Evolutionary conservation across 495 filamentous ascomycete genomes (phyloP), one percentile per base, ranked within the genome.

Genomic region (Daldinia grandis): DNA sequence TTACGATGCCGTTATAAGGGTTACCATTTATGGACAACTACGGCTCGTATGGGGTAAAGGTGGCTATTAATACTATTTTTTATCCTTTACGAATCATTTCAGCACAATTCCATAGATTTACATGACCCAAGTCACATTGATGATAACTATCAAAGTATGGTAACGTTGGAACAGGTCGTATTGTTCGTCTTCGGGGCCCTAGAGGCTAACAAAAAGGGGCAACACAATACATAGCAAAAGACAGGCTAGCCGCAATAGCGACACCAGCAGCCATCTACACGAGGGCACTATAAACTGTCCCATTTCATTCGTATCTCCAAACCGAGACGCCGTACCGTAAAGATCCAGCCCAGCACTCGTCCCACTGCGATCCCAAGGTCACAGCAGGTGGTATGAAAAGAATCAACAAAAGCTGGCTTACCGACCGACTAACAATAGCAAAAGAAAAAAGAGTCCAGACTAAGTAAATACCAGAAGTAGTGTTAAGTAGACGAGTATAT

Each of bases 221-320:
- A 62, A 47, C 42, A 67, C 42, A 72, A 37, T 63, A 63, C 42
- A 58, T 63, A 69, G 59, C 31, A 33, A 42, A 58, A 54, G 66
- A 59, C 69, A 60, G 64, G 44, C 47, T 30, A 53, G 63, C 60
- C 44, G 49, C 56, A 24, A 49, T 35, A 49, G 64, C 42, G 33
- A 62, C 24, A 55, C 44, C 53, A 58, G 44, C 63, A 59, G 30
- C 37, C 68, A 53, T 55, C 55, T 64, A 33, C 35, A 55, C 12
- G 38, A 24, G 64, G 33, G 25, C 59, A 49, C 27, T 31, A 51
- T 50, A 58, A 49, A 63, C 44, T 58, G 53, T 47, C 54, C 64
- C 64, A 14, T 60, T 67, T 72, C 69, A 60, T 68, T 72, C 69
- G 60, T 72, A 68, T 72, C 69, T 72, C 69, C 59, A 72, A 68